Evolutionary conservation across 345 rosid species (phyloP), one percentile per base, ranked within the genome.

Genomic region (Moricandia moricandioides): DNA sequence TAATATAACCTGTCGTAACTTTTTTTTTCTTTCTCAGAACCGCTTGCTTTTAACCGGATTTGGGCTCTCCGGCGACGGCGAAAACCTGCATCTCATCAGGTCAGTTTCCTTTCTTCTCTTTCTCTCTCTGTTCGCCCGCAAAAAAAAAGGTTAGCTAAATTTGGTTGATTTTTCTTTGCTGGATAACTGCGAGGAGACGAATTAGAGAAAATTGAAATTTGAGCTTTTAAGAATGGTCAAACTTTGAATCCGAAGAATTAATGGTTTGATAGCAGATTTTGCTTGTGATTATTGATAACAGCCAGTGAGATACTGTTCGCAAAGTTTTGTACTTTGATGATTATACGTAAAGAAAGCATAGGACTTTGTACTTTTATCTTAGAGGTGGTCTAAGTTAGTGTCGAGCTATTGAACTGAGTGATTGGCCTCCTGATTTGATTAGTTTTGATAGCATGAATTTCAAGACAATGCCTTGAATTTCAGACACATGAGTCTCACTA

Each of bases 31-130:
- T 54, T 56, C 61, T 30, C 39, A 7, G n/a, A 13, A 13, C 63
- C 61, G 51, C 63, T 62, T 68, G 6, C 63, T 69, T 37, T 6
- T 47, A n/a, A 17, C 74, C 70, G 74, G 71, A 5, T 45, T 64
- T 24, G 26, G 60, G 24, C 27, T 70, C 55, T 57, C 80, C 76
- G 68, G 68, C 61, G 72, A 71, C 79, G 74, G 72, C 59, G 62
- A 1, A 12, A 29, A 71, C 24, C 47, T 59, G 8, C 35, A 11
- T 51, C 81, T 66, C 14, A 7, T n/a, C 2, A 71, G 81, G 81
- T 78, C 57, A 65, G 71, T 40, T 63, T 55, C 16, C 54, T 52
- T 13, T 3, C 4, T 6, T 34, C 60, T 67, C 51, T 4, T 21
- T n/a, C 52, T 45, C 7, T 43, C 51, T 43, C 45, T 29, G 47